phyloP scores from a whole-genome alignment of 2,329 filamentous ascomycete genomes.

The Cadophora sp. region DNA sequence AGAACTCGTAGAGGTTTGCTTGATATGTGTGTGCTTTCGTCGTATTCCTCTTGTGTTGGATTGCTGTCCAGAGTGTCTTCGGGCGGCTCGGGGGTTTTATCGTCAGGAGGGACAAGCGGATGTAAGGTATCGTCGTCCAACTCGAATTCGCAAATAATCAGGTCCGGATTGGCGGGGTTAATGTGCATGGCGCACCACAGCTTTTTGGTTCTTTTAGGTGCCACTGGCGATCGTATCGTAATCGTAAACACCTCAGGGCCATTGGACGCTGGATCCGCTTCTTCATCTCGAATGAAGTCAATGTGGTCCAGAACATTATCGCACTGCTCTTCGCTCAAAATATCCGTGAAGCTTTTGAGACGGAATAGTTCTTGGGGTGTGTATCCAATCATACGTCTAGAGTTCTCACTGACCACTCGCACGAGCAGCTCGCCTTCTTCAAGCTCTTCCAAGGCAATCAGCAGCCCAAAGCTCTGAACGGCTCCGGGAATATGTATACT shows the following conservation, averaged over 20 bases:
- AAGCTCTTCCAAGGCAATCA: slow-evolving; percentile 78
- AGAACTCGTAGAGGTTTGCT: slow-evolving; percentile 82
- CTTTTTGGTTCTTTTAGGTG: slow-evolving; percentile 61
- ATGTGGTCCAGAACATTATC: slow-evolving; percentile 87
- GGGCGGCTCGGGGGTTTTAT: slow-evolving; percentile 65
- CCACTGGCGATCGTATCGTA: slow-evolving; percentile 64
- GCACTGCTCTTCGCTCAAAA: slow-evolving; percentile 81
- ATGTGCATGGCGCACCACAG: slow-evolving; percentile 90
- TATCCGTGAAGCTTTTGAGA: slow-evolving; percentile 79
- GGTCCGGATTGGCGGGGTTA: slow-evolving; percentile 68
- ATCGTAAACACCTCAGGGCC: slow-evolving; percentile 88
- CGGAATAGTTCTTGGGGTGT: slow-evolving; percentile 78
- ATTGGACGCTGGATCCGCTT: slow-evolving; percentile 74
- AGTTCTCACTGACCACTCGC: slow-evolving; percentile 83
- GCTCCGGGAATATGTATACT: slow-evolving; percentile 82
- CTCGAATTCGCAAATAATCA: slow-evolving; percentile 90
- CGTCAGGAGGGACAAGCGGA: slow-evolving; percentile 69
- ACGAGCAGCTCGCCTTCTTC: slow-evolving; percentile 71
- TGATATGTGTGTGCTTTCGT: slow-evolving; percentile 75
- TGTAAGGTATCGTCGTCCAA: slow-evolving; percentile 76
- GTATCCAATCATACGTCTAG: slow-evolving; percentile 75
- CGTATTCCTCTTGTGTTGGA: slow-evolving; percentile 75
- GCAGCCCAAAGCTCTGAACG: slow-evolving; percentile 78
- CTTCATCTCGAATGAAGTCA: slow-evolving; percentile 86
- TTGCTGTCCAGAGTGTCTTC: slow-evolving; percentile 77